phyloP scores from a whole-genome alignment of 805 yeast species.

The Cyberlindnera samutprakarnensis region DNA sequence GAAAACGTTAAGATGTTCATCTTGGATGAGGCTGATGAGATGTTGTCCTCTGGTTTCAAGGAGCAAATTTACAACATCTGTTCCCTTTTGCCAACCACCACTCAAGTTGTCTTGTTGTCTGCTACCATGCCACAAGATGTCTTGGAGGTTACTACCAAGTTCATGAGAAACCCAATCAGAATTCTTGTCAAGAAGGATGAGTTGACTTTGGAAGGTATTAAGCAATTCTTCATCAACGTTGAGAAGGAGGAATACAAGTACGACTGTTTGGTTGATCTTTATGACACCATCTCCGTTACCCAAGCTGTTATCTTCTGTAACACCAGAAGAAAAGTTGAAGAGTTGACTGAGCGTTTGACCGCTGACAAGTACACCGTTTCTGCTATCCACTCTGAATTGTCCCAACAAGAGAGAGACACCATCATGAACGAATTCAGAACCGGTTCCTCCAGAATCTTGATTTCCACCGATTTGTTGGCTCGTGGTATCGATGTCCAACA shows the following conservation, averaged over 20 bases:
- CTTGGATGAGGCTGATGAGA: conserved; percentile 97
- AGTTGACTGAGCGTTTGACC: conserved; percentile 66
- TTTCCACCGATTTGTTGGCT: conserved; percentile 93
- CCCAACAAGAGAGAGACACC: conserved; percentile 87
- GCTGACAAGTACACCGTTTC: conserved; percentile 84
- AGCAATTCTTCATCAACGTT: conserved; percentile 85
- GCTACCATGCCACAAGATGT: conserved; percentile 96
- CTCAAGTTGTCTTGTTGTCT: conserved; percentile 90
- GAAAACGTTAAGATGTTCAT: conserved; percentile 87
- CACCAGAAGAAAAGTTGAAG: conserved; percentile 91
- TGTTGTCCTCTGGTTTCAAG: conserved; percentile 88
- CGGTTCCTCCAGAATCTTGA: conserved; percentile 88
- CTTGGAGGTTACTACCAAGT: conserved; percentile 81
- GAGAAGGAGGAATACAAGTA: conserved; percentile 93
- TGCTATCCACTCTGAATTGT: conserved; percentile 94
- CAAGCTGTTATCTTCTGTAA: conserved; percentile 98
- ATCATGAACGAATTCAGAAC: conserved; percentile 95
- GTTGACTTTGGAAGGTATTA: conserved; percentile 90
- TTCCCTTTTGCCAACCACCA: conserved; percentile 76
- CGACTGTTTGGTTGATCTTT: conserved; percentile 88
- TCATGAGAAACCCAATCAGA: conserved; percentile 91
- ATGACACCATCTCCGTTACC: conserved; percentile 91
- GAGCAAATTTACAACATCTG: conserved; percentile 94
- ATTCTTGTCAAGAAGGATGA: conserved; percentile 94
- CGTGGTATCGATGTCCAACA: conserved; percentile 98